Evolutionary conservation across 257 asterid genomes (phyloP).

Genomic region (Salvia miltiorrhiza): DNA sequence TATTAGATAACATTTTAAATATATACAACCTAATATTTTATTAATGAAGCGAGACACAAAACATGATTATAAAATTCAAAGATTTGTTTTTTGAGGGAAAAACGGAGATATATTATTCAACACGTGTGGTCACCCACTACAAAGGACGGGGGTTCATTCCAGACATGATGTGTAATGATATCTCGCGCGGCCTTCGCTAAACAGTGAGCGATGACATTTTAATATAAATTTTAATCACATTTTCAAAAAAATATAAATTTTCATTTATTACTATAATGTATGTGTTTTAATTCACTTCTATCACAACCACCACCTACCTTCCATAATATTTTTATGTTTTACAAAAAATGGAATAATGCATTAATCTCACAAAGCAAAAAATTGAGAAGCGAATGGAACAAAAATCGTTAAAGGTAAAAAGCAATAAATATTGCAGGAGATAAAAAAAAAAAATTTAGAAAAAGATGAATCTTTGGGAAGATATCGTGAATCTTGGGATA

Average conservation of each 20-base stretch:
- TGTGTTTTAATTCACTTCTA: neutral
- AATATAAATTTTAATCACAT: too few relatives aligned
- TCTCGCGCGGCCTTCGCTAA: too few relatives aligned
- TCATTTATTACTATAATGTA: neutral
- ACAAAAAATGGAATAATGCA: neutral
- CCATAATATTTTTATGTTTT: neutral
- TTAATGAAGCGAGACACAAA: neutral
- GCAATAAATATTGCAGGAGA: neutral
- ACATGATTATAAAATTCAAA: neutral
- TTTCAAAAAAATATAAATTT: neutral
- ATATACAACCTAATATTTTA: neutral
- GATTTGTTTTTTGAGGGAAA: too few relatives aligned
- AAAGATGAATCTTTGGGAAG: neutral
- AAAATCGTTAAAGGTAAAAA: neutral
- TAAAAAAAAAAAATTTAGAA: too few relatives aligned
- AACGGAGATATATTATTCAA: too few relatives aligned
- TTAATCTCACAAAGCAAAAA: neutral
- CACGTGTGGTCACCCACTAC: too few relatives aligned
- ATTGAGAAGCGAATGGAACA: neutral
- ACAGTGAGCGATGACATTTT: too few relatives aligned
- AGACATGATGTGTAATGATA: too few relatives aligned
- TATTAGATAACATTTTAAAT: neutral
- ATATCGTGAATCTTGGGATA: neutral
- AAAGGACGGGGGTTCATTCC: too few relatives aligned
- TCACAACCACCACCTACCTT: neutral